Base-by-base conservation (phyloP, 2,329 filamentous ascomycete species). In the Cordyceps cateniannulata region DNA sequence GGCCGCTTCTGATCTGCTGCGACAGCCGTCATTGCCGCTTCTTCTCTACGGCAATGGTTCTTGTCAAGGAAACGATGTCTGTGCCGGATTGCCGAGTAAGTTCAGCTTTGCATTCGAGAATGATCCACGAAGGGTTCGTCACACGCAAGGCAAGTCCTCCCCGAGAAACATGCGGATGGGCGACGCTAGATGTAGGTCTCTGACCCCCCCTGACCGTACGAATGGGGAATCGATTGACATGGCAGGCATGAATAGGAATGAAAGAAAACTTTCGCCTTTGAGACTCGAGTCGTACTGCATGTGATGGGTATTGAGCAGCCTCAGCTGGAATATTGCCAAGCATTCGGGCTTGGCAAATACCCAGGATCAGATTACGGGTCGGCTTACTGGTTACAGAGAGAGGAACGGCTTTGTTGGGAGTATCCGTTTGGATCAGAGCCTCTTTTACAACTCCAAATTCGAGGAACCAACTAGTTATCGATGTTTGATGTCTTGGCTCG, bases 331-430 rank as follows among this genome's bases (percentile, higher is more conserved):
- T 24, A 55, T 35, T 56, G 50, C 50, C 32, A 53, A 53, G 50
- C n/a, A 25, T 7, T 14, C n/a, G n/a, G 5, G 14, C 53, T 57
- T 35, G 53, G 42, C 53, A 27, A 22, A 14, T 51, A 25, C n/a
- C 45, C 10, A 50, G 55, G 20, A 57, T 57, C 54, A 18, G 44
- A 49, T 48, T 47, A 56, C 54, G 54, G 42, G 54, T 25, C 48
- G n/a, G 32, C 3, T 40, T 38, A 14, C 45, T 22, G 8, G 29
- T 20, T 38, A 40, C 1, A 22, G 24, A 29, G 18, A 3, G 7
- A 16, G 4, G 14, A 22, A n/a, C 6, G 16, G n/a, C 18, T 18
- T n/a, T 42, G 16, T 2, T 42, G 16, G 18, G 53, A 35, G 29
- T 8, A 35, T 32, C 40, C 42, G 40, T 9, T 32, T 47, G 16